Base-by-base conservation (phyloP, 2,329 filamentous ascomycete species). In the Epichloe sylvatica region DNA sequence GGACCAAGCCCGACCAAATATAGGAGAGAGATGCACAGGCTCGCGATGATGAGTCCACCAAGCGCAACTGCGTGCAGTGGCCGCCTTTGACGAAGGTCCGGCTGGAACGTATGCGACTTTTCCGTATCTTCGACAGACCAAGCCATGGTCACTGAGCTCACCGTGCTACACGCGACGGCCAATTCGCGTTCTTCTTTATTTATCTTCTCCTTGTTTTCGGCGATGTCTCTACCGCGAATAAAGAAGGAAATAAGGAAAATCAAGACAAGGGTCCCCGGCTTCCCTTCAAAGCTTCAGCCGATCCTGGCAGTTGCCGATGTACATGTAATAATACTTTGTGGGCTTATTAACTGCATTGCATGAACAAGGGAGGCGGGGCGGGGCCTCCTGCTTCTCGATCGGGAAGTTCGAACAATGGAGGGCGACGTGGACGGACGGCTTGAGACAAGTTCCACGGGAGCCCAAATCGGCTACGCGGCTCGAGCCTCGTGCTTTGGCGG, bases 381-480 rank as follows among this genome's bases (percentile, higher is more conserved):
- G 30, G 30, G 30, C 9, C 11, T 30, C 25, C 25, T 30, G 30
- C 30, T 30, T 30, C 30, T 30, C 30, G 30, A 30, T 30, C 30
- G 8, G 30, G 9, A 11, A 30, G 30, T 11, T 30, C 30, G 30
- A 30, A 30, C 9, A 30, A 11, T 30, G 25, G 8, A 9, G 8
- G 30, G 9, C 30, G 30, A 30, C 9, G 30, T 30, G 30, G 30
- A 30, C 36, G 17, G 21, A 12, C 0, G 39, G 21, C 39, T 19
- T 19, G 35, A 37, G 35, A 37, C 35, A n/a, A 5, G 35, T n/a
- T 37, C 25, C 13, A n/a, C 36, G 13, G n/a, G 21, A 46, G 44
- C n/a, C 44, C 44, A 46, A 46, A 46, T 46, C 44, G 44, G 44
- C 44, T 15, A 36, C 34, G 34, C 34, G 30, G 33, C n/a, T 46